Base-by-base conservation (phyloP, 495 filamentous ascomycete species). In the Annulohypoxylon moriforme region DNA sequence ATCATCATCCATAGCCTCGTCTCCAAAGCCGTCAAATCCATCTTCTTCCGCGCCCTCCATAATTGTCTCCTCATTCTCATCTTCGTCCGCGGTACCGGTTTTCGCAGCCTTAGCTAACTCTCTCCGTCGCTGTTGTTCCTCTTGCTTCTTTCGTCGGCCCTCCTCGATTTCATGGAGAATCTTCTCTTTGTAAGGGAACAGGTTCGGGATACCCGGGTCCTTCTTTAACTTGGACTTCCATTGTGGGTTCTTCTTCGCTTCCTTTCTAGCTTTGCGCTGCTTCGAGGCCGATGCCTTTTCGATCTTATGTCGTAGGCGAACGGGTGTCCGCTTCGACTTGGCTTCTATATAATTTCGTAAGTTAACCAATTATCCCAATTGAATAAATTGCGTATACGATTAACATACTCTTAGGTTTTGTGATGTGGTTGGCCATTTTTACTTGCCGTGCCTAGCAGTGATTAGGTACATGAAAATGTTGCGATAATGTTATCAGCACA, bases 181-280 rank as follows among this genome's bases (percentile, higher is more conserved):
- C 83, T 91, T 93, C 76, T 98, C 96, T 83, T 99, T 99, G 87
- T 94, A 97, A 11, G 96, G 96, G 82, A 97, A 99, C 25, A 97
- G 86, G 77, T 97, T 99, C 55, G 96, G 96, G 58, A 99, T 98
- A 64, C 95, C 95, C 38, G 94, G 94, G 78, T 97, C 95, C 82
- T 98, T 98, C 88, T 97, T 98, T 64, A 97, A 78, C 78, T 92
- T 91, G 70, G 92, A 95, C 66, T 90, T 88, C 91, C 95, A 97
- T 91, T 97, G 88, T 18, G 96, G 96, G 80, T 98, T 96, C 89
- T 94, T 92, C 83, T 97, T 98, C 24, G 92, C 94, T 50, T 88
- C 82, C 85, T 97, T 98, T 73, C 88, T 92, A 52, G 87, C 82
- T 83, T 99, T 99, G 73, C 91, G 88, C 80, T 96, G 91, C 84